Evolutionary conservation across 495 filamentous ascomycete species (phyloP).

Genomic region (Lophiostoma macrostomum): DNA sequence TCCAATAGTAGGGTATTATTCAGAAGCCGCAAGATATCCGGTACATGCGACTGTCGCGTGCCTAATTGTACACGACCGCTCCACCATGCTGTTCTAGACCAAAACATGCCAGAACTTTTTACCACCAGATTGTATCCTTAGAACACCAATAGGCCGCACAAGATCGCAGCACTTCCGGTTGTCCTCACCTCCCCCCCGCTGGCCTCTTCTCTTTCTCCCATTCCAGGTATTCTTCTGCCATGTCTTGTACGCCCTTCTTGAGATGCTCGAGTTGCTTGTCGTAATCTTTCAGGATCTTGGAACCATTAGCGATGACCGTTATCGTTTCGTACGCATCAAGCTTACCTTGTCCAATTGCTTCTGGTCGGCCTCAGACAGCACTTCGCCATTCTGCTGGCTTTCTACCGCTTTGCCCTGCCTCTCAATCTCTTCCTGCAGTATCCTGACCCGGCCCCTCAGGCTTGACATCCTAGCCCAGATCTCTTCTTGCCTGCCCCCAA

Average conservation of each 20-base stretch:
- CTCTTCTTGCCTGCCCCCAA: slow-evolving; percentile 83
- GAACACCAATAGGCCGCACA: too few species aligned
- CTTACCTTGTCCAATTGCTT: slow-evolving; percentile 81
- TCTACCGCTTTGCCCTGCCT: slow-evolving; percentile 53
- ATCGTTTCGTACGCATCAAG: not conserved
- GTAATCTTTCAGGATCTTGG: slow-evolving; percentile 84
- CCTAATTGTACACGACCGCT: too few species aligned
- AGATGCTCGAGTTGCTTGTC: slow-evolving; percentile 82
- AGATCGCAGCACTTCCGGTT: not conserved
- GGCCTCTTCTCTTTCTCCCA: slow-evolving; percentile 54
- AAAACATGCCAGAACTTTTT: too few species aligned
- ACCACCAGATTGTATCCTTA: too few species aligned
- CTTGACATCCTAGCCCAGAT: slow-evolving; percentile 93
- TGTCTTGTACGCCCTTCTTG: slow-evolving; percentile 72
- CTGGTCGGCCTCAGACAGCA: slow-evolving; percentile 72
- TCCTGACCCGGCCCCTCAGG: slow-evolving; percentile 73
- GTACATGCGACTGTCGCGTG: too few species aligned
- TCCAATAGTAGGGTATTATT: too few species aligned
- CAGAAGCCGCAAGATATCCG: too few species aligned
- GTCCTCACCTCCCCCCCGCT: slow-evolving; percentile 1
- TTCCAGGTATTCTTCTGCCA: slow-evolving; percentile 74
- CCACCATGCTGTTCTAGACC: too few species aligned
- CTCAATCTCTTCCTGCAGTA: slow-evolving; percentile 75
- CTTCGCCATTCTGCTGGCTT: slow-evolving; percentile 48
- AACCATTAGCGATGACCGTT: slow-evolving; percentile 5